These are phyloP conservation scores for Gypsophila paniculata DNA, from an alignment of 179 eudicot species.

Conservation along the genomic window DNA sequence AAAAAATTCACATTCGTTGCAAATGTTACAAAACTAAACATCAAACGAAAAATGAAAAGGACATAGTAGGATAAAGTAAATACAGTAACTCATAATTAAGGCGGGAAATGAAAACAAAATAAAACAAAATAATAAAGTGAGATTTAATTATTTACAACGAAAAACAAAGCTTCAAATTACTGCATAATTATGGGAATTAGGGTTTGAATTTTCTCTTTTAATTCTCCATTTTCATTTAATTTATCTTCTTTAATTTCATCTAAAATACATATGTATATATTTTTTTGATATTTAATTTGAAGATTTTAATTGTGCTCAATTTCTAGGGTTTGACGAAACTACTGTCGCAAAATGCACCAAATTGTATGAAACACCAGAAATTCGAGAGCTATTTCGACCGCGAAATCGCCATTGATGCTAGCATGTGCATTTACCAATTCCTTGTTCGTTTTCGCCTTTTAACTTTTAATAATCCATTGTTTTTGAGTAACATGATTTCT, in stretches of 20 bases:
- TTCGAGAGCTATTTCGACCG: constrained; percentile 87
- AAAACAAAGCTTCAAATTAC: not conserved
- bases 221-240: not conserved
- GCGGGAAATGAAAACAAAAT: too few relatives aligned
- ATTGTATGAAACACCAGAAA: constrained; percentile 85
- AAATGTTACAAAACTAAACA: too few relatives aligned
- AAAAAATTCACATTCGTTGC: too few relatives aligned
- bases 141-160: not conserved
- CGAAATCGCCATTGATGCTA: constrained; percentile 89
- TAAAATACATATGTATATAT: too few relatives aligned
- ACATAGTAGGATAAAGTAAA: too few relatives aligned
- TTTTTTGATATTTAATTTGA: not conserved
- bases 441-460: constrained; percentile 42
- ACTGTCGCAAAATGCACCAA: constrained; percentile 86
- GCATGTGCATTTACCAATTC: constrained; percentile 99
- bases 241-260: not conserved
- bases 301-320: not conserved
- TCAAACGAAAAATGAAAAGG: too few relatives aligned
- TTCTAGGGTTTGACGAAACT: constrained; percentile 96
- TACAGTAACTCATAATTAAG: too few relatives aligned
- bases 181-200: constrained; percentile 18
- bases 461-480: too few relatives aligned
- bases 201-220: constrained; percentile 10
- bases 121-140: too few relatives aligned
- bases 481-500: too few relatives aligned